Percentiles rank a stretch among this genome's conserved stretches.
Evolutionary conservation across 495 filamentous ascomycete species (phyloP).

Genomic region (Halenospora varia): DNA sequence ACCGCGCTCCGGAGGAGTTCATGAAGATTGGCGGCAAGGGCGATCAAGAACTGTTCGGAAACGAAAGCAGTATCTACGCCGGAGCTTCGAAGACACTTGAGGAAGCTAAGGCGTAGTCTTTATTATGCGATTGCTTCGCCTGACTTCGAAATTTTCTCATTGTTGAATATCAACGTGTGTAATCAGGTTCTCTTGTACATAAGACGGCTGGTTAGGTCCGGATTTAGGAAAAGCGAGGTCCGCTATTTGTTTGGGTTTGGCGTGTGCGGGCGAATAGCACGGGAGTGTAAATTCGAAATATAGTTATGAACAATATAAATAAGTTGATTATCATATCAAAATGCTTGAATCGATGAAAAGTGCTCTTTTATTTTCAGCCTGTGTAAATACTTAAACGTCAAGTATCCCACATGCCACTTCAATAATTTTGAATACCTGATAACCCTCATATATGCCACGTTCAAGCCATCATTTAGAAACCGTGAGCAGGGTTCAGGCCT

Average conservation of each 20-base stretch:
- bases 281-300: neutral
- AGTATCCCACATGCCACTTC: too few species aligned
- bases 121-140: neutral
- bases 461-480: too few species aligned
- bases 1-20: constrained; percentile 69
- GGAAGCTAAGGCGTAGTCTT: neutral
- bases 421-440: too few species aligned
- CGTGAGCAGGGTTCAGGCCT: too few species aligned
- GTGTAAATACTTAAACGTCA: too few species aligned
- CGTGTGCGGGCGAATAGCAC: neutral
- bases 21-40: constrained; percentile 78
- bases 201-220: neutral
- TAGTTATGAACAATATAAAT: neutral
- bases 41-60: constrained; percentile 69
- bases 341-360: neutral
- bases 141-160: too few species aligned
- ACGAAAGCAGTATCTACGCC: constrained; percentile 50
- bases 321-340: neutral
- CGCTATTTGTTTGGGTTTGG: neutral
- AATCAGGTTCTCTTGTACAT: constrained; percentile 1
- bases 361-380: too few species aligned
- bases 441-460: too few species aligned
- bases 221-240: constrained; percentile 1
- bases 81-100: constrained; percentile 30
- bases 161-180: neutral